Evolutionary conservation across 345 rosid species (phyloP), one percentile per base, ranked within the genome.

Genomic region (Eucalyptus cladocalyx): DNA sequence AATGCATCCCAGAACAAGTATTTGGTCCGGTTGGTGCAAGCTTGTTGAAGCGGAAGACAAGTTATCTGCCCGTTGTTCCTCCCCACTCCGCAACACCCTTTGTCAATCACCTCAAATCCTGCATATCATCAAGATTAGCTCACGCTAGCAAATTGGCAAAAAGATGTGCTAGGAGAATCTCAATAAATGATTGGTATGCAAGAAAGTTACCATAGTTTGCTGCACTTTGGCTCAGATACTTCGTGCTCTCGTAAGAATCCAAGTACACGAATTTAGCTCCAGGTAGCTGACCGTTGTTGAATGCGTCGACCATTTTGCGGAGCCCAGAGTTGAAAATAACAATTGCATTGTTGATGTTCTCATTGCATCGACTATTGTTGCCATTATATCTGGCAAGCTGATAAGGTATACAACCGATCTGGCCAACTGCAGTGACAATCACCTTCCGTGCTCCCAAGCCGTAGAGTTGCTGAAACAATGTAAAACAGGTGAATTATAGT

Each of bases 61-160:
- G 99, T 97, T 92, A 96, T 93, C 89, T 95, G 98, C 90, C 99
- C 99, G 87, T 96, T 97, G 95, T 97, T 96, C 92, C 93, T 94
- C 87, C 99, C 99, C 19, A 97, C 99, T 12, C 99, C 99, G 87
- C 99, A 97, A 15, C 99, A 97, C 87, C 99, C 99, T 88, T 94
- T 95, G 92, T 97, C 98, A 62, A 94, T 90, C 69, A 95, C 99
- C 86, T 96, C 96, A 89, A 97, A 96, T 88, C 97, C 97, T 96
- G 93, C 60, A 89, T 83, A 58, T 10, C 83, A 72, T 72, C 83
- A 32, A 21, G 87, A 23, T 76, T 76, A 19, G 42, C 67, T 49
- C 37, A 28, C 56, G 76, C 32, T 50, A 62, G 47, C 42, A 53
- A 43, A 34, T 26, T 16, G 1, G 26, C 50, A 56, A 60, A 40